Percentiles rank a stretch among this genome's conserved stretches.
phyloP scores from a whole-genome alignment of 2,329 filamentous ascomycete genomes.

The Aureobasidium sp. region DNA sequence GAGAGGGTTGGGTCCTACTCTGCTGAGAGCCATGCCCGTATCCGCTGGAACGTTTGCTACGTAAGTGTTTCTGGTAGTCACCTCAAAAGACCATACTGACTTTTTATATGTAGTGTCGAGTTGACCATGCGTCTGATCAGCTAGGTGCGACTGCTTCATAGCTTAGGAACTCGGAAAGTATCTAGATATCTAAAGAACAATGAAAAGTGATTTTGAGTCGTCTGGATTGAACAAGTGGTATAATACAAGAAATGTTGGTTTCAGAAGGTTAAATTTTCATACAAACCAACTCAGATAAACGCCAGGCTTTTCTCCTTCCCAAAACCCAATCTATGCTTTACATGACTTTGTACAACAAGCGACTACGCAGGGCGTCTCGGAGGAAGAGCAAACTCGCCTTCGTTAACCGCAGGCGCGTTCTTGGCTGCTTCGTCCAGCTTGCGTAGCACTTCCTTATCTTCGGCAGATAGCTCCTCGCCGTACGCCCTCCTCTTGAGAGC shows the following conservation, averaged over 20 bases:
- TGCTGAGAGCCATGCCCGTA: constrained; percentile 93
- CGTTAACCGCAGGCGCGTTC: neutral
- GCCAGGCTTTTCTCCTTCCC: constrained; percentile 10
- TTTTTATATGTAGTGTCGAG: neutral
- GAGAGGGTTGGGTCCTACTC: constrained; percentile 85
- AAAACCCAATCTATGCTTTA: constrained; percentile 9
- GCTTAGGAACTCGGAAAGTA: neutral
- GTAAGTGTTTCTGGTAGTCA: constrained; percentile 27
- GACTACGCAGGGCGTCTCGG: neutral
- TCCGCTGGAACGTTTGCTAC: constrained; percentile 96
- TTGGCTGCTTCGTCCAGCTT: constrained; percentile 8
- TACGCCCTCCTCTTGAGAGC: constrained; percentile 16
- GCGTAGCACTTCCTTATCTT: constrained; percentile 15
- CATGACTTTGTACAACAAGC: constrained; percentile 3
- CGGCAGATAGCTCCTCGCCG: constrained; percentile 16
- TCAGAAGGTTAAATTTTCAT: neutral
- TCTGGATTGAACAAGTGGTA: neutral
- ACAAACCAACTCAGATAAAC: constrained; percentile 7
- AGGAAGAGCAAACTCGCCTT: constrained; percentile 5
- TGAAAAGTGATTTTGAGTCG: neutral
- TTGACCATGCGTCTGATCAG: constrained; percentile 16
- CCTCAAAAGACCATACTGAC: neutral
- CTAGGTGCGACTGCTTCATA: neutral
- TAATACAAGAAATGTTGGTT: neutral
- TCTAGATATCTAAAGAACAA: neutral